A percentile compares a stretch with the other conserved stretches of the same genome.
Evolutionary conservation across 768 basidiomycete species (phyloP).

Genomic region (Phaeolepiota aurea): DNA sequence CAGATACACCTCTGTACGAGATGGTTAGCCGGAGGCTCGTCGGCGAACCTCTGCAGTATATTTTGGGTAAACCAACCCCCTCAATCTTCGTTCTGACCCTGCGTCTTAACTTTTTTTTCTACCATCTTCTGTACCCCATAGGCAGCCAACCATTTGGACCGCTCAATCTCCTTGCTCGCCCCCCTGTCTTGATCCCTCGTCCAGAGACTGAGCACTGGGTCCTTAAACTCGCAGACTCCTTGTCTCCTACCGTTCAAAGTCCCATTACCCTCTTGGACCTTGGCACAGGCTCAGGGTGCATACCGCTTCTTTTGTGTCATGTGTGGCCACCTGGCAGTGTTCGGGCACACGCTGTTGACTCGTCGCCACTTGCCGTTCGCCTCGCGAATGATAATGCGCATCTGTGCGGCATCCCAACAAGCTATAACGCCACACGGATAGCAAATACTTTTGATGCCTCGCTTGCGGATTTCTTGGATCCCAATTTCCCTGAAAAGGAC

Average conservation of each 20-base stretch:
- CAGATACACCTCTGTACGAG: constrained; percentile 16
- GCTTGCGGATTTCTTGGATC: constrained; percentile 34
- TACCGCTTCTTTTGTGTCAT: constrained; percentile 76
- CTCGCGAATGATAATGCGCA: constrained; percentile 43
- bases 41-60: constrained; percentile 87
- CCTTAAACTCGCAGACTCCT: constrained; percentile 43
- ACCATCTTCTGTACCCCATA: constrained; percentile 8
- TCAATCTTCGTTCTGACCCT: constrained; percentile 7
- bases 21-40: constrained; percentile 51
- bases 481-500: constrained; percentile 28
- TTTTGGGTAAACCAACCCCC: constrained; percentile 53
- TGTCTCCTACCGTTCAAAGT: constrained; percentile 24
- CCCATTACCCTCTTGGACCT: constrained; percentile 65
- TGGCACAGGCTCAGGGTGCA: constrained; percentile 90
- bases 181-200: constrained; percentile 88
- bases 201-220: constrained; percentile 92
- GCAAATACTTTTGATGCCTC: constrained; percentile 32
- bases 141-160: constrained; percentile 88
- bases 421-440: constrained; percentile 11
- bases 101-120: constrained; percentile 2
- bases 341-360: constrained; percentile 59
- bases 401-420: constrained; percentile 26
- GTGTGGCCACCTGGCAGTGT: constrained; percentile 48
- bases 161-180: constrained; percentile 60
- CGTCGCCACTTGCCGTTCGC: constrained; percentile 48